Conservation (phyloP, 2,329 filamentous ascomycete species). For the Ceratocystis eucalypticola region DNA sequence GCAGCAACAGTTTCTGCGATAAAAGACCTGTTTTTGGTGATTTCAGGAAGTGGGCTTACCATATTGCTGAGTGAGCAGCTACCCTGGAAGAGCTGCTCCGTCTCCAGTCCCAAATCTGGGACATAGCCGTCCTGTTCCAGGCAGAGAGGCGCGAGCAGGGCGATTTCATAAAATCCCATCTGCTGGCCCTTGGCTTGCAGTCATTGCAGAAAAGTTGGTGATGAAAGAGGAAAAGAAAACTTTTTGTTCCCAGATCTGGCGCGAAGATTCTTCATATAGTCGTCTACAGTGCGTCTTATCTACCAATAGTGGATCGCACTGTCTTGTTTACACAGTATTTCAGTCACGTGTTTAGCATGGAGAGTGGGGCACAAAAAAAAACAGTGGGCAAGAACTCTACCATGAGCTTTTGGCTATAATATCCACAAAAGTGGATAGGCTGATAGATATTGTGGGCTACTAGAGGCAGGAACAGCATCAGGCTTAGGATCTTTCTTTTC, state of each 20-base stretch:
- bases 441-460: neutral
- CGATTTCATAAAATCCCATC: neutral
- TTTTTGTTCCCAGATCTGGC: conserved; percentile 3
- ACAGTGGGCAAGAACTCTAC: neutral
- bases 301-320: conserved; percentile 7
- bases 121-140: conserved; percentile 4
- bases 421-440: neutral
- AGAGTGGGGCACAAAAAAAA: conserved; percentile 3
- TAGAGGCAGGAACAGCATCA: neutral
- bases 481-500: neutral
- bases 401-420: neutral
- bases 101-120: neutral
- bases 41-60: neutral
- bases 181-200: neutral
- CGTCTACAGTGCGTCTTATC: neutral
- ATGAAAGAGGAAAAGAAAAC: conserved; percentile 11
- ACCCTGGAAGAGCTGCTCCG: neutral
- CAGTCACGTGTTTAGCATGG: neutral
- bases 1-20: neutral
- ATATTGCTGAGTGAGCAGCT: neutral
- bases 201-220: neutral
- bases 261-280: conserved; percentile 13
- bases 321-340: conserved; percentile 7
- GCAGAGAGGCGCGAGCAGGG: neutral
- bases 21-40: neutral